phyloP scores from a whole-genome alignment of 345 rosid genomes.

The Clausena lansium region DNA sequence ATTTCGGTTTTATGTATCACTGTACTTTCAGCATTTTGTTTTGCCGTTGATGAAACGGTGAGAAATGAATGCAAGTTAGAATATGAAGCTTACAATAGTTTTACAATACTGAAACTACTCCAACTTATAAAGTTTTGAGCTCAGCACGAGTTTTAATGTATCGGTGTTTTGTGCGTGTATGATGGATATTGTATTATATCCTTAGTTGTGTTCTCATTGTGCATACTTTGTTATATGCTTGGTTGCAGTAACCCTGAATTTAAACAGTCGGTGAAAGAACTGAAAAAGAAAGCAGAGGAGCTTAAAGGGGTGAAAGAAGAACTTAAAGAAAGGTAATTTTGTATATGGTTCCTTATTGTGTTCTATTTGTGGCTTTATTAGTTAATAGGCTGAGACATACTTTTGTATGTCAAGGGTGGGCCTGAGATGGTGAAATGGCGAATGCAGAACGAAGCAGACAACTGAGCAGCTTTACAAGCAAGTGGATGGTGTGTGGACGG shows the following conservation, averaged over 20 bases:
- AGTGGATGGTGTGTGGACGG: slow-evolving; percentile 84
- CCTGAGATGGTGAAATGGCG: slow-evolving; percentile 72
- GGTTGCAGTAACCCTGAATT: slow-evolving; percentile 71
- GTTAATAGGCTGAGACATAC: slow-evolving; percentile 58
- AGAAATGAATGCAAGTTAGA: not conserved
- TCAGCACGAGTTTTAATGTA: not conserved
- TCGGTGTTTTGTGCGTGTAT: not conserved
- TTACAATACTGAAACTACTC: not conserved
- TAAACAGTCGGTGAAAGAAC: slow-evolving; percentile 67
- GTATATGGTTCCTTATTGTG: slow-evolving; percentile 1
- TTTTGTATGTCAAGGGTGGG: slow-evolving; percentile 57
- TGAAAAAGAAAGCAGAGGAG: slow-evolving; percentile 72
- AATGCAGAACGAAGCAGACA: slow-evolving; percentile 91
- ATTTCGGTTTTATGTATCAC: not conserved
- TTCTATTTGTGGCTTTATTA: slow-evolving; percentile 24
- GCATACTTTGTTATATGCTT: not conserved
- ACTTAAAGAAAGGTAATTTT: slow-evolving; percentile 68
- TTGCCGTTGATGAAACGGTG: not conserved
- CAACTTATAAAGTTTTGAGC: not conserved
- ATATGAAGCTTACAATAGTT: not conserved
- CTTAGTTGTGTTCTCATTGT: not conserved
- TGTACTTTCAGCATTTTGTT: not conserved
- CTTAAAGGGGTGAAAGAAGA: slow-evolving; percentile 69
- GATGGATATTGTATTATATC: not conserved
- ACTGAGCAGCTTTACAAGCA: slow-evolving; percentile 85